A percentile compares a stretch with the other conserved stretches of the same genome.
Conservation (phyloP, 352 stramenopile species). For the Elongisporangium senticosum region DNA sequence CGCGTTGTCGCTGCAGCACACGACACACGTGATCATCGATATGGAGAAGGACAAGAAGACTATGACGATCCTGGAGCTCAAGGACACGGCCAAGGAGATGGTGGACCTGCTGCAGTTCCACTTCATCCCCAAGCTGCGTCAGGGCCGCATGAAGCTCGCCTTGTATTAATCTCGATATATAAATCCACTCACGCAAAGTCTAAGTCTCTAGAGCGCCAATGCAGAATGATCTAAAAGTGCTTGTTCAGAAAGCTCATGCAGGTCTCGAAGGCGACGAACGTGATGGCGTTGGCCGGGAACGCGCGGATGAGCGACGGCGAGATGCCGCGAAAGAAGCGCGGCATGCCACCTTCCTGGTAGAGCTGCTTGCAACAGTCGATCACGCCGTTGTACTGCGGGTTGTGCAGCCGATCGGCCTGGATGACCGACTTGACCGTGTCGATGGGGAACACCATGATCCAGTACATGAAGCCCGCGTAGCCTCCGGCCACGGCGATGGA, state of each 20-base stretch:
- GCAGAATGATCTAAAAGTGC: slow-evolving; percentile 39
- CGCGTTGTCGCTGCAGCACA: slow-evolving; percentile 71
- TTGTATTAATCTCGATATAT: slow-evolving; percentile 45
- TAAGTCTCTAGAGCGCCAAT: slow-evolving; percentile 6
- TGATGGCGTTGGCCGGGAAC: slow-evolving; percentile 81
- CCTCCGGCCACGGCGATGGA: slow-evolving; percentile 64
- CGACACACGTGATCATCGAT: slow-evolving; percentile 74
- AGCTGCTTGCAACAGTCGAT: slow-evolving; percentile 60
- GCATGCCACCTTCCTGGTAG: slow-evolving; percentile 54
- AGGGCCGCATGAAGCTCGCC: slow-evolving; percentile 61
- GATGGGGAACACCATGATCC: slow-evolving; percentile 73
- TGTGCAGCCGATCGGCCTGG: slow-evolving; percentile 68
- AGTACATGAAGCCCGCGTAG: slow-evolving; percentile 82
- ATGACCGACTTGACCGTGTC: slow-evolving; percentile 84
- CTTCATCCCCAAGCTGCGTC: slow-evolving; percentile 54
- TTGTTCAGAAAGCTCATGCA: slow-evolving; percentile 71
- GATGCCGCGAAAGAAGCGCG: slow-evolving; percentile 78
- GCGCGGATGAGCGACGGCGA: slow-evolving; percentile 67
- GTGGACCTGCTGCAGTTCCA: slow-evolving; percentile 75
- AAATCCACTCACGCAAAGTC: slow-evolving; percentile 6
- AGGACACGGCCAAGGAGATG: slow-evolving; percentile 80
- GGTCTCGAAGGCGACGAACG: slow-evolving; percentile 82
- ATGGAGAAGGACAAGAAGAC: slow-evolving; percentile 88
- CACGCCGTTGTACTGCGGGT: slow-evolving; percentile 64
- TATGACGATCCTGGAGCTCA: slow-evolving; percentile 76